These are phyloP conservation scores for Vitis cinerea DNA, from an alignment of 164 flowering plant genomes.

Conservation along the genomic window DNA sequence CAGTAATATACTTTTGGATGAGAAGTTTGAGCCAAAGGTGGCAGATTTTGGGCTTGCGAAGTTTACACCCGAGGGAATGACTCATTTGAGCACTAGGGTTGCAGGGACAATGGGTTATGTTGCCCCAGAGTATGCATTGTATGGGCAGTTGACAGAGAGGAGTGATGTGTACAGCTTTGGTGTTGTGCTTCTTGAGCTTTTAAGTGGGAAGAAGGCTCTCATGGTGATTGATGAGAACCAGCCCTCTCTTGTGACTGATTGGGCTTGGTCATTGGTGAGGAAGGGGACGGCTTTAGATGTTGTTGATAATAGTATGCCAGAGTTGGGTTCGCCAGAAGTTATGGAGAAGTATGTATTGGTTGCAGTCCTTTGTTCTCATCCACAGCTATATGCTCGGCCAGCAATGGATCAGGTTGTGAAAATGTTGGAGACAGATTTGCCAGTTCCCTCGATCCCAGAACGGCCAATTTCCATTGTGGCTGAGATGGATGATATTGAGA, in stretches of 20 bases:
- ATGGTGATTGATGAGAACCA: conserved; percentile 31
- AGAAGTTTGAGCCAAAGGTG: conserved; percentile 70
- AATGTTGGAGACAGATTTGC: conserved; percentile 66
- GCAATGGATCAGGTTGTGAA: conserved; percentile 90
- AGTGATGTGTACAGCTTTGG: conserved; percentile 90
- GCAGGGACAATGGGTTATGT: conserved; percentile 97
- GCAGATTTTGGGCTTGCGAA: conserved; percentile 90
- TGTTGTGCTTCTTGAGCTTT: conserved; percentile 79
- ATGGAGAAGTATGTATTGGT: conserved; percentile 68
- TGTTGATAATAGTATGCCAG: conserved; percentile 76
- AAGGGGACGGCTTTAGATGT: conserved; percentile 60
- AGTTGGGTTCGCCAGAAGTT: conserved; percentile 44
- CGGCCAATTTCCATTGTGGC: conserved; percentile 65
- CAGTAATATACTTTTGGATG: conserved; percentile 81
- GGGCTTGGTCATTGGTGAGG: conserved; percentile 83
- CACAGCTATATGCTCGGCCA: conserved; percentile 79
- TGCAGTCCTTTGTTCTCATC: conserved; percentile 79
- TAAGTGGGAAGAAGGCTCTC: conserved; percentile 80
- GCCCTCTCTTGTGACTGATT: conserved; percentile 55
- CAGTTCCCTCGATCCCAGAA: conserved; percentile 70
- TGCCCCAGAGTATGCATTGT: conserved; percentile 91
- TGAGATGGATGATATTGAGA: conserved; percentile 57
- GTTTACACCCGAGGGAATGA: conserved; percentile 77
- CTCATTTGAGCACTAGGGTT: conserved; percentile 85
- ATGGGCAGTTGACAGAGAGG: conserved; percentile 83